Evolutionary conservation across 805 yeast species (phyloP).

Genomic region (Lachancea kluyveri): DNA sequence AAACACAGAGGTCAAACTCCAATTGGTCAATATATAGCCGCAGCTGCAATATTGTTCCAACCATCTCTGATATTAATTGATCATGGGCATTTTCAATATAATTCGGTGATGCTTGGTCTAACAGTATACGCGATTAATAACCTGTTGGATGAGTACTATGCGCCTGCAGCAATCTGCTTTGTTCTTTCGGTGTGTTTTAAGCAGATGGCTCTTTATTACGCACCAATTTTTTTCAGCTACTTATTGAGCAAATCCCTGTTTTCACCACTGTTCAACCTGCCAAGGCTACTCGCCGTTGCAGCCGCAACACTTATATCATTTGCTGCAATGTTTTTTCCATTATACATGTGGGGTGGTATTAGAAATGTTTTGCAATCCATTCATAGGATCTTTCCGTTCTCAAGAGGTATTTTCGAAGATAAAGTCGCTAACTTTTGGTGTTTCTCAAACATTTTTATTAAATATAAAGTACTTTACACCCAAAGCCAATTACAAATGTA

Average conservation of each 20-base stretch:
- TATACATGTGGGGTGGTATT: conserved; percentile 39
- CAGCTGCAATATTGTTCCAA: conserved; percentile 75
- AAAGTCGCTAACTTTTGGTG: conserved; percentile 98
- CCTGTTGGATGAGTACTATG: conserved; percentile 55
- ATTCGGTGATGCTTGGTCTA: conserved; percentile 89
- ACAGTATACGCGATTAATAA: conserved; percentile 62
- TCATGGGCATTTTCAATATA: conserved; percentile 97
- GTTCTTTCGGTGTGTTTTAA: conserved; percentile 77
- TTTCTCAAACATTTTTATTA: conserved; percentile 73
- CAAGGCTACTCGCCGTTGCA: conserved; percentile 56
- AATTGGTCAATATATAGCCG: conserved; percentile 69
- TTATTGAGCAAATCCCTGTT: conserved; percentile 49
- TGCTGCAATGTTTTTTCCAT: conserved; percentile 50
- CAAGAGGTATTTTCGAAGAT: conserved; percentile 92
- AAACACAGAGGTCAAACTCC: conserved; percentile 50
- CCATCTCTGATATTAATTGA: conserved; percentile 82
- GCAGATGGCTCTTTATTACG: conserved; percentile 92
- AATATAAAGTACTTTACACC: conserved; percentile 53
- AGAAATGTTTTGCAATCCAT: conserved; percentile 38
- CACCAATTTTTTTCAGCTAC: conserved; percentile 82
- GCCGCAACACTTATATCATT: conserved; percentile 55
- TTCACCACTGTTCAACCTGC: conserved; percentile 42
- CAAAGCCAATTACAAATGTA: conserved; percentile 51
- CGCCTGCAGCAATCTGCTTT: conserved; percentile 70
- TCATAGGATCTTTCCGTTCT: conserved; percentile 87